phyloP scores from a whole-genome alignment of 306 rosid species.

The Gleditsia sinensis region DNA sequence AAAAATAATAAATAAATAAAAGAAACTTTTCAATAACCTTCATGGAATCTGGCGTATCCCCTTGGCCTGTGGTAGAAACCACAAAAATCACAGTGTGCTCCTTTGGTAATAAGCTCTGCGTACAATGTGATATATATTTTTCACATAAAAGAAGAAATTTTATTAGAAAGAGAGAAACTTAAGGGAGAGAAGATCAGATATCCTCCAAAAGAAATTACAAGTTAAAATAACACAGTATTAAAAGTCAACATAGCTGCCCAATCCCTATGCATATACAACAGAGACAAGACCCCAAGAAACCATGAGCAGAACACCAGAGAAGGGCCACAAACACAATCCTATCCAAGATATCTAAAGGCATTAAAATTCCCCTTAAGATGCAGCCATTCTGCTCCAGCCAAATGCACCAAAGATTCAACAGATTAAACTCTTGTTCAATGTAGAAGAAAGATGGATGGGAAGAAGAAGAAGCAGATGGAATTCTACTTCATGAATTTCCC shows the following conservation, averaged over 20 bases:
- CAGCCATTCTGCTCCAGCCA: not conserved
- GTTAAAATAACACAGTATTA: not conserved
- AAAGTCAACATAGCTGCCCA: not conserved
- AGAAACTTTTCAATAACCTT: slow-evolving; percentile 49
- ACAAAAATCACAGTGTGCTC: slow-evolving; percentile 79
- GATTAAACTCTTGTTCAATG: too few species aligned
- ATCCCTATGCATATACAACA: not conserved
- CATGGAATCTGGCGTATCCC: slow-evolving; percentile 90
- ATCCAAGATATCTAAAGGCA: not conserved
- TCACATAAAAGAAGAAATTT: not conserved
- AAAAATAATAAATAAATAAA: not conserved
- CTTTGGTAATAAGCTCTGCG: slow-evolving; percentile 59
- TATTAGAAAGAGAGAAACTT: not conserved
- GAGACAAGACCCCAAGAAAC: not conserved
- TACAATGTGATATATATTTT: slow-evolving; percentile 24
- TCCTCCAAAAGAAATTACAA: not conserved
- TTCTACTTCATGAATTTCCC: too few species aligned
- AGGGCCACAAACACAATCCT: not conserved
- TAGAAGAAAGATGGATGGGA: too few species aligned
- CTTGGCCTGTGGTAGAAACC: slow-evolving; percentile 97
- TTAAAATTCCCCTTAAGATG: not conserved
- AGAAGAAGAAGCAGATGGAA: too few species aligned
- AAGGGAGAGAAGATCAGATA: not conserved
- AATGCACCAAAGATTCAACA: slow-evolving; percentile 9
- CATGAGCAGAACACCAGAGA: not conserved